These are phyloP conservation scores for Hymenoscyphus repandus DNA, from an alignment of 2,329 filamentous ascomycete species.

Conservation along the genomic window DNA sequence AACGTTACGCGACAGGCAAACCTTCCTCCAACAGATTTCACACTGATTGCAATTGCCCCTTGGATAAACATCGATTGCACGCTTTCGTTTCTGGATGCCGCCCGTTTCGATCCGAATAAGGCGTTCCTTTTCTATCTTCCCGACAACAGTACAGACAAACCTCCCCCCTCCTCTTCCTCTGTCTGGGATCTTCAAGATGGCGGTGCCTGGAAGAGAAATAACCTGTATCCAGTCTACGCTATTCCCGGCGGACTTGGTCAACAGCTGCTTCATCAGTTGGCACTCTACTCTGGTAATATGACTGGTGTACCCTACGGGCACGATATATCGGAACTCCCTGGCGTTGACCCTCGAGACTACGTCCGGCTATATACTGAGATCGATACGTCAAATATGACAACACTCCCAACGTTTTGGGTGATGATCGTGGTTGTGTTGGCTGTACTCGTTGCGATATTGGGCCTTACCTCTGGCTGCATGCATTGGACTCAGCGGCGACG, in stretches of 20 bases:
- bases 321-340: conserved; percentile 50
- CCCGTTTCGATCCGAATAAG: conserved; percentile 52
- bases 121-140: conserved; percentile 61
- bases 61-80: conserved; percentile 77
- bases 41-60: conserved; percentile 76
- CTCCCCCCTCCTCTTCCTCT: conserved; percentile 58
- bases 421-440: conserved; percentile 69
- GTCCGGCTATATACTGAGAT: conserved; percentile 56
- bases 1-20: conserved; percentile 72
- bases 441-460: conserved; percentile 63
- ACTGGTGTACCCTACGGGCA: conserved; percentile 53
- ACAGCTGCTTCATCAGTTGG: conserved; percentile 65
- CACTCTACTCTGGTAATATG: conserved; percentile 72
- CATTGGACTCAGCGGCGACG: conserved; percentile 71
- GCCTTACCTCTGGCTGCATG: conserved; percentile 64
- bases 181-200: conserved; percentile 68
- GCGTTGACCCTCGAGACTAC: conserved; percentile 51
- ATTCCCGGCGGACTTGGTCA: conserved; percentile 63
- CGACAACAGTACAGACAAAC: conserved; percentile 49
- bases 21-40: conserved; percentile 64
- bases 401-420: conserved; percentile 72
- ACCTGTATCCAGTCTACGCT: conserved; percentile 77
- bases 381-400: conserved; percentile 39
- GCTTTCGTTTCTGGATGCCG: conserved; percentile 61
- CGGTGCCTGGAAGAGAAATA: conserved; percentile 65